A percentile compares a stretch with the other conserved stretches of the same genome.
Evolutionary conservation across 2,329 filamentous ascomycete species (phyloP).

Genomic region (Aspergillus felis): DNA sequence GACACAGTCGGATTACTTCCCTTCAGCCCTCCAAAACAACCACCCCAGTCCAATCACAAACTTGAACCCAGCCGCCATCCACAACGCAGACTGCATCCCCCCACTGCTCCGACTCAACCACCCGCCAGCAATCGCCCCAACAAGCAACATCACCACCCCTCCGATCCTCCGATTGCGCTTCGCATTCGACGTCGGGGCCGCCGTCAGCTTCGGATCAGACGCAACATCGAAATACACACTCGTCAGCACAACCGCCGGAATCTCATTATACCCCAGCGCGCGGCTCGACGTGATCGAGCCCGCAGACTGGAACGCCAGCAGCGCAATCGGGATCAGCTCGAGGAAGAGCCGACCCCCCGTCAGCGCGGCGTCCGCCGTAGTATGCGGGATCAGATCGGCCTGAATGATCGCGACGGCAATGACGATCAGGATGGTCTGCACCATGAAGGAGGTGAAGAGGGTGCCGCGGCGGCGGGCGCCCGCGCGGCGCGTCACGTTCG

Average conservation of each 20-base stretch:
- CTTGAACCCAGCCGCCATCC: constrained; percentile 42
- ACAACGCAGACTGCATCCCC: constrained; percentile 42
- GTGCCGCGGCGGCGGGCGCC: constrained; percentile 33
- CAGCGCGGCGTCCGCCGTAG: constrained; percentile 13
- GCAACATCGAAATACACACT: constrained; percentile 46
- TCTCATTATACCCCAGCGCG: constrained; percentile 40
- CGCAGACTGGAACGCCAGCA: constrained; percentile 44
- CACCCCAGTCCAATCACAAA: constrained; percentile 33
- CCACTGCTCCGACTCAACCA: constrained; percentile 41
- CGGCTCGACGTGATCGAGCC: constrained; percentile 43
- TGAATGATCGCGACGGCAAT: constrained; percentile 40
- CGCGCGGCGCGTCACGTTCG: constrained; percentile 31
- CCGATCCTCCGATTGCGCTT: constrained; percentile 38
- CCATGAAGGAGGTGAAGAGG: constrained; percentile 39
- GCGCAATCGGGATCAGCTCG: constrained; percentile 40
- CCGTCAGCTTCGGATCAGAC: constrained; percentile 36
- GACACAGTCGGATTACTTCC: neutral
- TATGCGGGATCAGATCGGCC: constrained; percentile 35
- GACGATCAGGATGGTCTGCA: constrained; percentile 37
- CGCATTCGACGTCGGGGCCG: constrained; percentile 33
- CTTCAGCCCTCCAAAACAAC: constrained; percentile 34
- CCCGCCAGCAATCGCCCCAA: constrained; percentile 41
- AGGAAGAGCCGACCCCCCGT: constrained; percentile 31
- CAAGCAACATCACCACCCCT: constrained; percentile 34
- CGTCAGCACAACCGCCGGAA: constrained; percentile 45